phyloP scores from a whole-genome alignment of 2,329 filamentous ascomycete species.

The Claviceps sp. region DNA sequence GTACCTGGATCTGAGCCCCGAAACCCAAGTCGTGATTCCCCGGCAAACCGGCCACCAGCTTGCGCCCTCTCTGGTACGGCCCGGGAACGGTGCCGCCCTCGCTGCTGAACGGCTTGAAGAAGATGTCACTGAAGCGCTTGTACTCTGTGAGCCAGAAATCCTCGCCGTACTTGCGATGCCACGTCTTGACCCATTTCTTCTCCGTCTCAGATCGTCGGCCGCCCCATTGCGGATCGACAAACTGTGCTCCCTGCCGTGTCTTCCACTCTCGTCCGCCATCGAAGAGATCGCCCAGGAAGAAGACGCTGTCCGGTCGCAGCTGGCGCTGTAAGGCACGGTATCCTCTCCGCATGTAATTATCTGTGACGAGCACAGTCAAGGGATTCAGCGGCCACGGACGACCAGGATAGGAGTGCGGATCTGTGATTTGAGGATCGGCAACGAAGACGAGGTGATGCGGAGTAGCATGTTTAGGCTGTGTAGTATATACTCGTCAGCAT shows the following conservation, averaged over 20 bases:
- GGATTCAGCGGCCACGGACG: constrained; percentile 48
- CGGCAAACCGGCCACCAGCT: constrained; percentile 72
- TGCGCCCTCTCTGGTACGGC: constrained; percentile 52
- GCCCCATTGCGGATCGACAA: constrained; percentile 47
- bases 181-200: constrained; percentile 44
- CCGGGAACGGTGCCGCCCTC: constrained; percentile 40
- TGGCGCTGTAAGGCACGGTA: constrained; percentile 65
- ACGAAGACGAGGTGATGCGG: constrained; percentile 79
- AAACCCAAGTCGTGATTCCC: constrained; percentile 96
- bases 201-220: constrained; percentile 37
- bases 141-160: constrained; percentile 83
- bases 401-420: constrained; percentile 88
- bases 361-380: constrained; percentile 52
- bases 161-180: constrained; percentile 64
- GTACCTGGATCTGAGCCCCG: constrained; percentile 66
- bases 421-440: constrained; percentile 83
- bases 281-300: constrained; percentile 90
- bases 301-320: constrained; percentile 71
- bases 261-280: constrained; percentile 95
- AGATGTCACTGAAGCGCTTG: constrained; percentile 71
- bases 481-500: background rate
- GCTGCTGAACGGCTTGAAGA: constrained; percentile 56
- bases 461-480: constrained; percentile 58
- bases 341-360: constrained; percentile 76
- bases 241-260: constrained; percentile 44